Evolutionary conservation across 2,329 filamentous ascomycete genomes (phyloP).

Genomic region (Phoma sp.): DNA sequence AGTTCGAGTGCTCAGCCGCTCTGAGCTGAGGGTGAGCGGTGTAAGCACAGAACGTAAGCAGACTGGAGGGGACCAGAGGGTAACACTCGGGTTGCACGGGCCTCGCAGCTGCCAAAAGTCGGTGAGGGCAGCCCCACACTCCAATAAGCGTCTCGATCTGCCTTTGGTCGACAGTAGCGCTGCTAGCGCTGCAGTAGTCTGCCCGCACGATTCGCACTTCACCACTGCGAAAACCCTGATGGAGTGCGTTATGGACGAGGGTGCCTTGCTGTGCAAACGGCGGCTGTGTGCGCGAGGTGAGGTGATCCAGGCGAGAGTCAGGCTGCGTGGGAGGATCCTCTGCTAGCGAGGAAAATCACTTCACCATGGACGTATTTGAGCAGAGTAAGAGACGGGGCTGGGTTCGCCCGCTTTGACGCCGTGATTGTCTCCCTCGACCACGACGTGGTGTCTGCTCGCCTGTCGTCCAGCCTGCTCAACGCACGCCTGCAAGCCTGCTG

Average conservation of each 20-base stretch:
- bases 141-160: conserved; percentile 20
- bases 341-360: conserved; percentile 17
- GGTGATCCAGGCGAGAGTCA: conserved; percentile 8
- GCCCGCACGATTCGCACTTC: conserved; percentile 20
- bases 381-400: conserved; percentile 19
- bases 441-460: conserved; percentile 7
- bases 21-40: conserved; percentile 42
- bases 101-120: conserved; percentile 19
- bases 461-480: conserved; percentile 12
- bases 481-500: conserved; percentile 12
- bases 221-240: conserved; percentile 25
- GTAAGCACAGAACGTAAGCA: conserved; percentile 22
- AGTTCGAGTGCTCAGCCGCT: conserved; percentile 39
- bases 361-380: not conserved
- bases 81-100: conserved; percentile 18
- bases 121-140: conserved; percentile 20
- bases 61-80: conserved; percentile 22
- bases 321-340: conserved; percentile 7
- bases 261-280: conserved; percentile 17
- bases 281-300: conserved; percentile 12
- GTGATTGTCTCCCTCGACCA: conserved; percentile 17
- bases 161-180: conserved; percentile 26
- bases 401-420: conserved; percentile 26
- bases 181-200: conserved; percentile 37
- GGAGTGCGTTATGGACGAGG: conserved; percentile 18